Percentiles rank a stretch among this genome's conserved stretches.
Evolutionary conservation across 371 early-diverging fungal species (phyloP).

Genomic region (Mortierella sp.): DNA sequence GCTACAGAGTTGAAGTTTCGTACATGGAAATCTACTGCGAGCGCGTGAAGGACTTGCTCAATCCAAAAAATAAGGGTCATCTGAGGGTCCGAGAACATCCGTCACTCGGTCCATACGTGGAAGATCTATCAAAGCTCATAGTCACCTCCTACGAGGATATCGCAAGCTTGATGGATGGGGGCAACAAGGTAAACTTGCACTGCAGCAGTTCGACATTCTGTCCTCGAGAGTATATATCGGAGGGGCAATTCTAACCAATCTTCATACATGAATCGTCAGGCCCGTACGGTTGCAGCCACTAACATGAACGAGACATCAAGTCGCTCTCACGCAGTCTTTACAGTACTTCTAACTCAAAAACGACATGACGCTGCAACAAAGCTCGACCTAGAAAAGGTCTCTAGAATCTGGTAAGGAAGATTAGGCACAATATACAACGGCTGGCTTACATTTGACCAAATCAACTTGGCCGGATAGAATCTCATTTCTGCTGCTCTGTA

Average conservation of each 20-base stretch:
- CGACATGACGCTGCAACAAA: constrained; percentile 67
- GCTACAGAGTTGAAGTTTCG: constrained; percentile 84
- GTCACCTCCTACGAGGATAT: constrained; percentile 84
- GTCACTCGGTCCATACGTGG: constrained; percentile 90
- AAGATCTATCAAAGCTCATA: constrained; percentile 86
- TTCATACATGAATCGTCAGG: constrained; percentile 46
- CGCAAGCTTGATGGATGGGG: constrained; percentile 84
- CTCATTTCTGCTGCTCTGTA: too few species aligned
- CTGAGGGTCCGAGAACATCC: constrained; percentile 92
- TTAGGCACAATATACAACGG: too few species aligned
- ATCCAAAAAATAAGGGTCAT: constrained; percentile 79
- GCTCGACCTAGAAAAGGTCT: constrained; percentile 79
- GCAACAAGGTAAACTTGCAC: constrained; percentile 72
- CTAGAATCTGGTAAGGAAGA: constrained; percentile 70
- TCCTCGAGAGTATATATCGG: background rate
- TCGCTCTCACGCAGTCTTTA: constrained; percentile 96
- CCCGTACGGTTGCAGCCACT: constrained; percentile 93
- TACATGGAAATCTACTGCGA: constrained; percentile 92
- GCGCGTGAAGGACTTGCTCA: constrained; percentile 91
- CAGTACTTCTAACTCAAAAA: constrained; percentile 81
- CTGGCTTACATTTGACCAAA: too few species aligned
- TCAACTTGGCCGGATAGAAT: too few species aligned
- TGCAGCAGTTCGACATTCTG: background rate
- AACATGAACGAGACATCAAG: constrained; percentile 96
- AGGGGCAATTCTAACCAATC: background rate